Base-by-base conservation (phyloP, 805 yeast genomes). In the Saturnispora zaruensis region DNA sequence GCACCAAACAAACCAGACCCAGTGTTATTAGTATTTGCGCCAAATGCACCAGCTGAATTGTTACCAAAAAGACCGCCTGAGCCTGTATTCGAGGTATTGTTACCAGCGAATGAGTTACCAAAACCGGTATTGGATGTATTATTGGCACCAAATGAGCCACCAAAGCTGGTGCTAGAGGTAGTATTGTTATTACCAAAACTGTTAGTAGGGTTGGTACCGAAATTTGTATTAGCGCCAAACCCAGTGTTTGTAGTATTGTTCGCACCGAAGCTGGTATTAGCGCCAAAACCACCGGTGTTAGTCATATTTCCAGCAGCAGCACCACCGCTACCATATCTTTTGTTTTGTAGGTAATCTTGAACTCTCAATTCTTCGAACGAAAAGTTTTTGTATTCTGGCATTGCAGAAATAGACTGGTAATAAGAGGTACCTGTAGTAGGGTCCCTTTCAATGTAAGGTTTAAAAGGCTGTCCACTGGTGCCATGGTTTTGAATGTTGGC, bases 331-430 rank as follows among this genome's bases (percentile, higher is more conserved):
- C 87, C 90, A 54, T 55, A 79, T 53, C 79, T 75, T 61, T 93
- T 75, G 49, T 78, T 79, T 55, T 81, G 85, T 58, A 80, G 79
- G 64, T 93, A 93, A 68, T 93, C 99, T 65, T 84, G 91, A 57
- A 77, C 71, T 62, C 99, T 78, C 66, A 93, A 76, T 64, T 93
- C 99, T 65, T 89, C 97, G 60, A 82, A 77, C 0, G 96, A 86
- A 59, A 66, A 86, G 57, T 81, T 81, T 58, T 76, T 76, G 63
- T 91, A 93, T 65, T 88, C 96, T 5, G 95, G 96, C 97, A 93
- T 90, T 42, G 87, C 77, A 9, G 86, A 72, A 53, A 93, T 84
- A 57, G 80, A 80, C 66, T 91, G 87, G 67, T 73, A 90, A 45
- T 73, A 67, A 49, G 79, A 81, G 20, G 73, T 70, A 6, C 77